phyloP scores from a whole-genome alignment of 371 early-diverging fungal species.

The Mortierella sp. region DNA sequence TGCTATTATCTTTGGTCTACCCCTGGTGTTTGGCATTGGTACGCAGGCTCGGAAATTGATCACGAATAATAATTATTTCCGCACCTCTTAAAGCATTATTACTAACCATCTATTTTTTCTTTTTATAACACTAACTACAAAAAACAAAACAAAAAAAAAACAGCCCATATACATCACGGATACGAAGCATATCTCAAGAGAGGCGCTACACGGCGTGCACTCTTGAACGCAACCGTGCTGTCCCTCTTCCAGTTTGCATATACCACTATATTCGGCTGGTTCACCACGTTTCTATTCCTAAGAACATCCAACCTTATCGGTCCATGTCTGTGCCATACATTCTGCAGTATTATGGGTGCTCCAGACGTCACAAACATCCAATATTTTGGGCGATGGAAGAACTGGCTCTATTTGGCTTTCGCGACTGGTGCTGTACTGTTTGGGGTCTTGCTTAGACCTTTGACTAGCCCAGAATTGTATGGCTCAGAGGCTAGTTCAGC shows the following conservation, averaged over 20 bases:
- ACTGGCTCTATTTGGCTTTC: slow-evolving; percentile 33
- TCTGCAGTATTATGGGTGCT: slow-evolving; percentile 50
- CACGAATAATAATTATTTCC: background rate
- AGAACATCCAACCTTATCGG: slow-evolving; percentile 43
- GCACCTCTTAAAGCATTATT: background rate
- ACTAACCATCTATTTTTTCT: background rate
- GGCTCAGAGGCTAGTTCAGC: slow-evolving; percentile 15
- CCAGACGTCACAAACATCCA: slow-evolving; percentile 38
- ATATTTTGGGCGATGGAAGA: slow-evolving; percentile 35
- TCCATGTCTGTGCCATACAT: slow-evolving; percentile 31
- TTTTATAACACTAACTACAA: no score
- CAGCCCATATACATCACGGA: slow-evolving; percentile 45
- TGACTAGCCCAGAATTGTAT: slow-evolving; percentile 34
- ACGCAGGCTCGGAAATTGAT: background rate
- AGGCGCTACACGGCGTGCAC: slow-evolving; percentile 33
- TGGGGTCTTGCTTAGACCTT: slow-evolving; percentile 22
- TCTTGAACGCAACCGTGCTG: slow-evolving; percentile 16
- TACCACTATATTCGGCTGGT: slow-evolving; percentile 52
- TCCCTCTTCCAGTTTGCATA: slow-evolving; percentile 27
- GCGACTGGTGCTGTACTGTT: slow-evolving; percentile 26
- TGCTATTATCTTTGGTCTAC: slow-evolving; percentile 42
- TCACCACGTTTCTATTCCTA: slow-evolving; percentile 41
- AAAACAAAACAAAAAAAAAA: background rate
- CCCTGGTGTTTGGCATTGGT: slow-evolving; percentile 54
- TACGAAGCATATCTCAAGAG: slow-evolving; percentile 38